phyloP scores from a whole-genome alignment of 352 stramenopile species.

The Globisporangium takayamanum region DNA sequence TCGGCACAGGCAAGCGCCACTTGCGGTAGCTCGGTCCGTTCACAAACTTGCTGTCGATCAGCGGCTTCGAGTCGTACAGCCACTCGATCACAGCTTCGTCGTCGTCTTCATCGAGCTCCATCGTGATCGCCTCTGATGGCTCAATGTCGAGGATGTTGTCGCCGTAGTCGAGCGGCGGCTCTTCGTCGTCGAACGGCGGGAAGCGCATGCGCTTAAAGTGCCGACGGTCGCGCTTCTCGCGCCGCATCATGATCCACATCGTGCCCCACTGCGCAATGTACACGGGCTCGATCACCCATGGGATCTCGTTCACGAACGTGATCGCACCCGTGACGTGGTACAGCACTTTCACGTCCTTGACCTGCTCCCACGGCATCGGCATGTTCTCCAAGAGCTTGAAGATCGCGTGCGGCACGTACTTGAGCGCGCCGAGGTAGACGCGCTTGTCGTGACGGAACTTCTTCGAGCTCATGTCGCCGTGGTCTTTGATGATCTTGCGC shows the following conservation, averaged over 20 bases:
- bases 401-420: slow-evolving; percentile 99
- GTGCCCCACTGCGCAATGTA: slow-evolving; percentile 99
- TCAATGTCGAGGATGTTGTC: slow-evolving; percentile 97
- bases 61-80: slow-evolving; percentile 97
- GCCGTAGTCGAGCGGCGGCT: slow-evolving; percentile 94
- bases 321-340: slow-evolving; percentile 99
- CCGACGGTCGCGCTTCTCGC: slow-evolving; percentile 97
- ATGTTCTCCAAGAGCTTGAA: slow-evolving; percentile 99
- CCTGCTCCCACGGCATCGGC: slow-evolving; percentile 99
- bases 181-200: slow-evolving; percentile 99
- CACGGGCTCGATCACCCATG: slow-evolving; percentile 98
- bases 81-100: slow-evolving; percentile 94
- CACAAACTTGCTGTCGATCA: slow-evolving; percentile 90
- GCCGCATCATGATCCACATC: slow-evolving; percentile 99
- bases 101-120: slow-evolving; percentile 96
- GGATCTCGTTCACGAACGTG: slow-evolving; percentile 99
- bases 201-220: slow-evolving; percentile 99
- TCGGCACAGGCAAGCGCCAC: slow-evolving; percentile 95
- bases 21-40: slow-evolving; percentile 97
- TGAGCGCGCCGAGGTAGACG: slow-evolving; percentile 98
- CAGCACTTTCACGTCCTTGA: slow-evolving; percentile 98
- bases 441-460: slow-evolving; percentile 99
- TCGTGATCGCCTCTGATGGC: slow-evolving; percentile 93
- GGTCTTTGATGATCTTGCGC: slow-evolving; percentile 99
- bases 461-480: slow-evolving; percentile 99